Evolutionary conservation across 306 rosid genomes (phyloP).

Genomic region (Boehmeria nivea): DNA sequence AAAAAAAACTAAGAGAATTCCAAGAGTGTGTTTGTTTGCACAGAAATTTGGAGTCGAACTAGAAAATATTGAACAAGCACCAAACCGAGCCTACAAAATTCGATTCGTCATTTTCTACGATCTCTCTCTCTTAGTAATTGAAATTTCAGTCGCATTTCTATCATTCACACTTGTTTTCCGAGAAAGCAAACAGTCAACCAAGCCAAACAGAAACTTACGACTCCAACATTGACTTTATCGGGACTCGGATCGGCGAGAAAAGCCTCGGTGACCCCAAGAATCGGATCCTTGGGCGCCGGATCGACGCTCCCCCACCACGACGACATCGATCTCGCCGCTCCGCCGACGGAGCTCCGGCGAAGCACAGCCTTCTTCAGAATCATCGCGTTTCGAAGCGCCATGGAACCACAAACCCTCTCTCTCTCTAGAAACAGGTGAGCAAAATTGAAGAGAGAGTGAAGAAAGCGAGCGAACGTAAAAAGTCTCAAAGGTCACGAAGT

Average conservation of each 20-base stretch:
- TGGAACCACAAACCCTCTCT: conserved; percentile 9
- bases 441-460: neutral
- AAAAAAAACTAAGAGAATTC: neutral
- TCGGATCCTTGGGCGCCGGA: conserved; percentile 91
- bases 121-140: too few species aligned
- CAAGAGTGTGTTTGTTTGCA: neutral
- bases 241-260: conserved; percentile 88
- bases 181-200: neutral
- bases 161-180: neutral
- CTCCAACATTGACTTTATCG: conserved; percentile 87
- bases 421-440: neutral
- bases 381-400: conserved; percentile 48
- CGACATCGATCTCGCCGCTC: conserved; percentile 53
- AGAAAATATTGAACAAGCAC: neutral
- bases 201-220: conserved; percentile 44
- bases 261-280: conserved; percentile 98
- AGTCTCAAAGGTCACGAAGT: too few species aligned
- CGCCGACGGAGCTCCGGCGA: conserved; percentile 36
- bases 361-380: conserved; percentile 10
- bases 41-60: neutral
- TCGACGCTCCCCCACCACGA: conserved; percentile 77
- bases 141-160: too few species aligned
- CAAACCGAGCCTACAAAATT: too few species aligned
- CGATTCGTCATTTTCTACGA: too few species aligned
- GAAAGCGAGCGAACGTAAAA: too few species aligned